A percentile compares a stretch with the other conserved stretches of the same genome.
phyloP scores from a whole-genome alignment of 1,284 basidiomycete genomes.

The Puccinia horiana region DNA sequence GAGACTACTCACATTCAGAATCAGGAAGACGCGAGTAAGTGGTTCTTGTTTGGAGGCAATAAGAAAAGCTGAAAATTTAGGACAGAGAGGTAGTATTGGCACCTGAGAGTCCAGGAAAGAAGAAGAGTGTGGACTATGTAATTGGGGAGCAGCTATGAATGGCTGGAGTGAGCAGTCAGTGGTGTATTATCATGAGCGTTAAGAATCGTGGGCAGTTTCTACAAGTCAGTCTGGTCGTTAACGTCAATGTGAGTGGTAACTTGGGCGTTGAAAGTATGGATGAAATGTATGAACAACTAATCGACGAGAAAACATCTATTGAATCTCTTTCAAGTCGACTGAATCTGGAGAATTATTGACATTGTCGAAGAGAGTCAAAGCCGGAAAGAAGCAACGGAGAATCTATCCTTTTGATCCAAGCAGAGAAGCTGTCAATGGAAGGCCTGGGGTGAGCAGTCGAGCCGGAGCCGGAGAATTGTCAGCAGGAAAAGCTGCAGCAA shows the following conservation, averaged over 20 bases:
- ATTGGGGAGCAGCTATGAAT: neutral
- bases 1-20: no score
- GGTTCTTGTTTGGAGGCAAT: neutral
- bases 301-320: neutral
- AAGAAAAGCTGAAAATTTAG: neutral
- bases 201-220: slow-evolving; percentile 23
- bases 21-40: no score
- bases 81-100: neutral
- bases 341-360: neutral
- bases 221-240: slow-evolving; percentile 30
- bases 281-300: neutral
- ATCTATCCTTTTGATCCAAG: neutral
- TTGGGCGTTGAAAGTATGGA: neutral
- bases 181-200: neutral
- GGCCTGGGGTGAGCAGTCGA: neutral
- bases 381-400: neutral
- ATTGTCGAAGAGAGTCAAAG: neutral
- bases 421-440: neutral
- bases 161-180: neutral
- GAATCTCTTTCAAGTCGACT: neutral
- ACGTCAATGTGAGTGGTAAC: slow-evolving; percentile 11
- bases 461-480: neutral
- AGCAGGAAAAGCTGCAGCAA: neutral
- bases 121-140: neutral
- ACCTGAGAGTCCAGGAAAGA: neutral